Base-by-base conservation (phyloP, 805 yeast genomes). In the Metschnikowia bowlesiae region DNA sequence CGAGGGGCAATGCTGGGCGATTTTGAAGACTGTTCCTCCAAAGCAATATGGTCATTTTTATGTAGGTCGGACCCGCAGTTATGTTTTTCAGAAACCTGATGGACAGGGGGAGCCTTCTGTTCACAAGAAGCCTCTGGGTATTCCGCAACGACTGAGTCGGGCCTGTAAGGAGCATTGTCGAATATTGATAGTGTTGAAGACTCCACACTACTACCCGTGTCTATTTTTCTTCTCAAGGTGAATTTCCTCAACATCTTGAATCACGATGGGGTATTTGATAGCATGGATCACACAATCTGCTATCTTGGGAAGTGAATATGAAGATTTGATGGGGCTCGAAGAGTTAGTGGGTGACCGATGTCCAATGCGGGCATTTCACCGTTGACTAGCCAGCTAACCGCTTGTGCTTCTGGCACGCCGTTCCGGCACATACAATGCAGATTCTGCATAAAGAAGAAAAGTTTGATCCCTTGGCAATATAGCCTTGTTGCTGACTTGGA, bases 131-230 rank as follows among this genome's bases (percentile, higher is more conserved):
- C 3, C 8, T 35, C 39, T 18, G 11, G 37, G 13, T 14, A 36
- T 10, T 44, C 29, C 14, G 46, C 28, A 14, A 28, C 4, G 5
- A 38, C 29, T 1, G 46, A 53, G 16, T 48, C 49, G 9, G 57
- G 54, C 33, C 52, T 53, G 30, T 46, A 40, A 1, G 57, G 55
- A 8, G 50, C 48, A 7, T 50, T 47, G 31, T 60, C 62, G 36
- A 60, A 60, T 13, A 60, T 37, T 8, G 62, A 56, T 18, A 53
- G 44, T 13, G 37, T 44, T 16, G 45, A 33, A n/a, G 58, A 52
- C 22, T 14, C 14, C 13, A 37, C 6, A 39, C 58, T 53, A 16
- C 46, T 37, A 33, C 22, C 22, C 5, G 49, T 8, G 32, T 42
- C 45, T 30, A 33, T 42, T 38, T 28, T 42, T 34, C 37, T 42